Conservation (phyloP, 768 basidiomycete species). For the Suillus weaverae region DNA sequence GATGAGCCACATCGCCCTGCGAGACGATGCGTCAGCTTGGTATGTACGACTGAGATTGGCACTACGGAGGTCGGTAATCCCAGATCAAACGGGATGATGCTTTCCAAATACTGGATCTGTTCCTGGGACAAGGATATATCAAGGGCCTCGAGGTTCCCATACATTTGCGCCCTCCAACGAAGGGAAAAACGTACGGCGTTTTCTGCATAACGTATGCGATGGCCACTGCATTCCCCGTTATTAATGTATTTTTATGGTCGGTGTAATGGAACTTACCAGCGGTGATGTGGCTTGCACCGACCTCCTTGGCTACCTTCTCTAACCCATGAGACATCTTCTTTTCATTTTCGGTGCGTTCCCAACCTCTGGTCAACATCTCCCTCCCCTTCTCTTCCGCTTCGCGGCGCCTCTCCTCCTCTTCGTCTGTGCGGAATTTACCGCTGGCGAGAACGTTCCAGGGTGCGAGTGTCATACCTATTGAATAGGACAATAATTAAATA, state of each 20-base stretch:
- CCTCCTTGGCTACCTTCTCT: slow-evolving; percentile 50
- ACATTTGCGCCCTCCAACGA: slow-evolving; percentile 38
- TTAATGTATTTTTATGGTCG: neutral
- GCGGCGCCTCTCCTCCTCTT: slow-evolving; percentile 30
- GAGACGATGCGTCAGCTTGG: neutral
- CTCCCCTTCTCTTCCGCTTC: slow-evolving; percentile 30
- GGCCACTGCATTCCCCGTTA: slow-evolving; percentile 24
- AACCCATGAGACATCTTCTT: slow-evolving; percentile 42
- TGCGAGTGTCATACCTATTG: slow-evolving; percentile 35
- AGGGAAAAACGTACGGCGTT: slow-evolving; percentile 38
- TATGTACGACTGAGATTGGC: neutral
- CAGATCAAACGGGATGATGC: slow-evolving; percentile 29
- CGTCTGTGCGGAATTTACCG: slow-evolving; percentile 34
- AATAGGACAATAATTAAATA: neutral
- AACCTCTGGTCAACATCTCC: slow-evolving; percentile 27
- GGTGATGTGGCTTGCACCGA: slow-evolving; percentile 48
- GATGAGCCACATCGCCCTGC: slow-evolving; percentile 6
- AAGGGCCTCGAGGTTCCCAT: slow-evolving; percentile 37
- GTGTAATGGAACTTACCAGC: slow-evolving; percentile 19
- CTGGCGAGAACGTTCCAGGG: slow-evolving; percentile 37
- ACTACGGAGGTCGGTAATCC: slow-evolving; percentile 35
- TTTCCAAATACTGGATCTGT: slow-evolving; percentile 35
- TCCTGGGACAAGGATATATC: slow-evolving; percentile 31
- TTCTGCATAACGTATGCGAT: slow-evolving; percentile 42
- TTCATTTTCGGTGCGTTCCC: slow-evolving; percentile 50